Evolutionary conservation across 495 filamentous ascomycete species (phyloP).

Genomic region (Tuber magnatum): DNA sequence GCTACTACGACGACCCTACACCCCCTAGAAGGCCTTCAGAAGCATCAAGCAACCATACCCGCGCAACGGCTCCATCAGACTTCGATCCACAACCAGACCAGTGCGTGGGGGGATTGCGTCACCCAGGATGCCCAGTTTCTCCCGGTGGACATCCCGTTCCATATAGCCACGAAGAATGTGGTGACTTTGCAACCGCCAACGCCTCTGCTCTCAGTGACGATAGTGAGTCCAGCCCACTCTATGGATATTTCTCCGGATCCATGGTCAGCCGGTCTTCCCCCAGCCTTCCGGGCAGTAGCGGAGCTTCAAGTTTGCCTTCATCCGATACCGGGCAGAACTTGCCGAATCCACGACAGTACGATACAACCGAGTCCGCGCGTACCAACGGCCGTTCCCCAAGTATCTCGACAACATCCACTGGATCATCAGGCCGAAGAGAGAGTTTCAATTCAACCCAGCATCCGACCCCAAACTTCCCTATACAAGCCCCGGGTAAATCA

Average conservation of each 20-base stretch:
- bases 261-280: neutral
- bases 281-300: neutral
- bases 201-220: neutral
- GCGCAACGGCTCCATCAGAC: neutral
- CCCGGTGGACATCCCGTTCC: neutral
- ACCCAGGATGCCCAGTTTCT: neutral
- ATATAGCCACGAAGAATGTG: neutral
- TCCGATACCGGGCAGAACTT: neutral
- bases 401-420: conserved; percentile 12
- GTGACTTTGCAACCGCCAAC: neutral
- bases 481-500: neutral
- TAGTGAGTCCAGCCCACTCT: neutral
- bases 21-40: neutral
- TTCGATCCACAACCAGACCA: neutral
- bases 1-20: neutral
- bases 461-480: neutral
- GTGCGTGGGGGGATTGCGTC: neutral
- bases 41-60: neutral
- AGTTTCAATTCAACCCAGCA: conserved; percentile 1
- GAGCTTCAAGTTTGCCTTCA: neutral
- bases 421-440: conserved; percentile 16
- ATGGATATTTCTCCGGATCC: neutral
- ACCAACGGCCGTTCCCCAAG: conserved; percentile 5
- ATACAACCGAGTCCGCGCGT: neutral
- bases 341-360: neutral